Evolutionary conservation across 306 rosid genomes (phyloP).

Genomic region (Citrullus amarus): DNA sequence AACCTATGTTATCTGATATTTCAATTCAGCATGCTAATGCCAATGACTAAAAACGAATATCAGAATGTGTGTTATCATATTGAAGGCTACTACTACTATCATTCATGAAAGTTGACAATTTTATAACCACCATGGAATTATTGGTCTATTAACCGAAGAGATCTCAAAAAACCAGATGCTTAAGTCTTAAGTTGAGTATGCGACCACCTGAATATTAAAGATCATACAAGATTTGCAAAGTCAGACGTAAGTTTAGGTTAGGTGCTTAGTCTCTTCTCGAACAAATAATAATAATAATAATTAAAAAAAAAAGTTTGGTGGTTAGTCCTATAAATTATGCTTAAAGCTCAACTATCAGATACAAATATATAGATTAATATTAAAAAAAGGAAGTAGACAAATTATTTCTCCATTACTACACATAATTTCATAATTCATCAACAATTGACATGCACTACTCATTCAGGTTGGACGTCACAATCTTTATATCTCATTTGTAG

Average conservation of each 20-base stretch:
- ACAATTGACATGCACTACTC: no score
- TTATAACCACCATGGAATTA: not conserved
- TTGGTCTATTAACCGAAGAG: not conserved
- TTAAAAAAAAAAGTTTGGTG: no score
- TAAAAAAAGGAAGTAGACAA: not conserved
- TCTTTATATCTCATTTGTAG: no score
- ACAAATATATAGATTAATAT: no score
- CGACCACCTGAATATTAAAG: not conserved
- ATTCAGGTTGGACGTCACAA: no score
- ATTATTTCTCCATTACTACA: not conserved
- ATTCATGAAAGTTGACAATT: not conserved
- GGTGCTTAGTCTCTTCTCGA: not conserved
- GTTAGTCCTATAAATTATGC: no score
- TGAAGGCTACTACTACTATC: not conserved
- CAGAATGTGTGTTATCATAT: not conserved
- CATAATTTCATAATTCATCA: not conserved
- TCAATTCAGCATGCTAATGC: not conserved
- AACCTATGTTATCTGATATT: not conserved
- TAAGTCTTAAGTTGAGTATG: not conserved
- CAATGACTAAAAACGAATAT: not conserved
- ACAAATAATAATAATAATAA: no score
- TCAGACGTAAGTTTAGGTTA: not conserved
- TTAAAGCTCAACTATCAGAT: not conserved
- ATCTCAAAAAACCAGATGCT: not conserved
- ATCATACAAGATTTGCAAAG: not conserved